A percentile compares a stretch with the other conserved stretches of the same genome.
Conservation (phyloP, 2,329 filamentous ascomycete species). For the Fusarium phyllophilum region DNA sequence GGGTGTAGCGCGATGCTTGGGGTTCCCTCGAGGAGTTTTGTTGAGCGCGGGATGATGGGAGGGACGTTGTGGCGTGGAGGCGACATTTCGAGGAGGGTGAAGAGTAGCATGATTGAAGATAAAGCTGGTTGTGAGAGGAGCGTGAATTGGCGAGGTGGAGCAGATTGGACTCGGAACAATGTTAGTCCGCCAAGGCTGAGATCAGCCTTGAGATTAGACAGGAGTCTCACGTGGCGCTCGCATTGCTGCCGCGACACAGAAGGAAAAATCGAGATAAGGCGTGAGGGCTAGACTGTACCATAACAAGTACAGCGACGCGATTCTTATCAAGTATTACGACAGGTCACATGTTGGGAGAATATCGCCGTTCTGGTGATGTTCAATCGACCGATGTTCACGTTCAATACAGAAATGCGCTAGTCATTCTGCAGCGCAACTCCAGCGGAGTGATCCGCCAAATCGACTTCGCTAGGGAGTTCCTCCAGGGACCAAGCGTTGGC, state of each 20-base stretch:
- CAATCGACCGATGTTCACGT: neutral
- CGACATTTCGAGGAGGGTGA: conserved; percentile 2
- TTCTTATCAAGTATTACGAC: fast-evolving
- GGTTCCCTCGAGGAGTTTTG: neutral
- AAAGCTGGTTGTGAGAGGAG: neutral
- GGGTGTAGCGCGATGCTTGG: conserved; percentile 13
- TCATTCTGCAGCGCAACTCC: no score
- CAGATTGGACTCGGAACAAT: fast-evolving
- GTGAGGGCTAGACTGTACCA: neutral
- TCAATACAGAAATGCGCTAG: neutral
- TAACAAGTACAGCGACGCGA: fast-evolving
- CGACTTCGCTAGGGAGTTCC: neutral
- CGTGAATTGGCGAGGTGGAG: neutral
- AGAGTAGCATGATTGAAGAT: neutral
- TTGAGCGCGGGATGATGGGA: neutral
- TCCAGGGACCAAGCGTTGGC: neutral
- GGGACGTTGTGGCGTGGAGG: neutral
- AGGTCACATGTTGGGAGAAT: neutral
- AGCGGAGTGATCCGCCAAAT: neutral
- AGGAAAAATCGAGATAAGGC: no score
- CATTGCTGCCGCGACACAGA: neutral
- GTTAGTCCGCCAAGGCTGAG: neutral
- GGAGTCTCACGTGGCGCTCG: neutral
- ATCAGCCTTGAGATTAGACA: neutral
- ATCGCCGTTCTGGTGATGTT: neutral